Evolutionary conservation across 2,329 filamentous ascomycete genomes (phyloP).

Genomic region (Ascochyta rabiei): DNA sequence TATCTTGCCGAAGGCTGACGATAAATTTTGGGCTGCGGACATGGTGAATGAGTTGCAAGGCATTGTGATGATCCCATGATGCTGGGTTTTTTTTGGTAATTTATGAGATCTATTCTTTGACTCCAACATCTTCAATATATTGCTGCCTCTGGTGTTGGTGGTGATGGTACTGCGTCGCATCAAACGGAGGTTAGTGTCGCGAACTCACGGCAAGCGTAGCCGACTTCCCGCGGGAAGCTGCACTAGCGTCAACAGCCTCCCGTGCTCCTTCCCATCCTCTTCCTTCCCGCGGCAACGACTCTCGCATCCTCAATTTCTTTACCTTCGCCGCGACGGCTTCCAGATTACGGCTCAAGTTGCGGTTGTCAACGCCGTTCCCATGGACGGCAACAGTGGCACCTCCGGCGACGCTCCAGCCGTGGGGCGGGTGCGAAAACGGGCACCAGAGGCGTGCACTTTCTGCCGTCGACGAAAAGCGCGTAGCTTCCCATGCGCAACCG

Average conservation of each 20-base stretch:
- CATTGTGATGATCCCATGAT: background rate
- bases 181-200: background rate
- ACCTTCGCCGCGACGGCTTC: background rate
- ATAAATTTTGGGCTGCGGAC: background rate
- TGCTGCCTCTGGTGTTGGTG: background rate
- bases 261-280: background rate
- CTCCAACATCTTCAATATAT: background rate
- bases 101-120: background rate
- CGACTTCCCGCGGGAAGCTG: background rate
- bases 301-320: background rate
- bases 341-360: background rate
- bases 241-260: no score
- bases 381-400: conserved; percentile 4
- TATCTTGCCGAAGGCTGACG: background rate
- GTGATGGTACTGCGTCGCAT: background rate
- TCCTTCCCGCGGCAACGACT: conserved; percentile 8
- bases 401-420: conserved; percentile 11
- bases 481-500: background rate
- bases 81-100: background rate
- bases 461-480: conserved; percentile 49
- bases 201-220: background rate
- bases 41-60: background rate
- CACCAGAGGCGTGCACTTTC: conserved; percentile 46
- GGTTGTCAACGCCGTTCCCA: background rate
- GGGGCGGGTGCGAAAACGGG: conserved; percentile 29